These are phyloP conservation scores for Cercospora sp. DNA, from an alignment of 2,329 filamentous ascomycete species.

Conservation along the genomic window DNA sequence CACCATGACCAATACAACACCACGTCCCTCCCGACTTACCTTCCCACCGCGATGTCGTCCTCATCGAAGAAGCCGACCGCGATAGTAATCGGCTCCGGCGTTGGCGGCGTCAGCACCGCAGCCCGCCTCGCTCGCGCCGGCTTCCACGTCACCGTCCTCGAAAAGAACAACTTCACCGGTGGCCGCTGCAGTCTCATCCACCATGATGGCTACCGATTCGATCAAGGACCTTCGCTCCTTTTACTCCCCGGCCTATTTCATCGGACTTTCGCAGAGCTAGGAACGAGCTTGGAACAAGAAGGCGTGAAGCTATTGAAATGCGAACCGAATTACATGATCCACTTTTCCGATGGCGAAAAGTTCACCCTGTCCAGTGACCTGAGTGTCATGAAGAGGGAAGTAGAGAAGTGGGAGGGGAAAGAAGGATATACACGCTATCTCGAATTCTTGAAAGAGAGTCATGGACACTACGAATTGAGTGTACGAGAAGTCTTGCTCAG, in stretches of 20 bases:
- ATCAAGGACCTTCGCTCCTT: conserved; percentile 73
- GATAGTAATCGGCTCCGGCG: conserved; percentile 64
- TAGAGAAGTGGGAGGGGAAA: conserved; percentile 71
- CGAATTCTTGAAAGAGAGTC: conserved; percentile 64
- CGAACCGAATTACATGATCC: conserved; percentile 73
- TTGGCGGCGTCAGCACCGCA: conserved; percentile 68
- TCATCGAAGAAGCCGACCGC: conserved; percentile 46
- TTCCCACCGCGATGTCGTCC: background rate
- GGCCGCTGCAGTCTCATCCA: conserved; percentile 68
- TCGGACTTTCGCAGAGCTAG: conserved; percentile 68
- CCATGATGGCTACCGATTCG: conserved; percentile 54
- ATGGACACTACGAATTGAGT: conserved; percentile 68
- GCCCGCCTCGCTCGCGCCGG: conserved; percentile 70
- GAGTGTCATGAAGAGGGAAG: conserved; percentile 67
- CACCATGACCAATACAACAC: background rate
- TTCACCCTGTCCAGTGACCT: conserved; percentile 69
- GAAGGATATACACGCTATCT: conserved; percentile 71
- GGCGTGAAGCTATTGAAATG: conserved; percentile 70
- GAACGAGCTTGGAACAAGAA: conserved; percentile 63
- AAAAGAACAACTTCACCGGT: conserved; percentile 73
- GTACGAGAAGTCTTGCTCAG: conserved; percentile 64
- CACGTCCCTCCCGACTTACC: background rate
- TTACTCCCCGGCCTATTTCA: conserved; percentile 70
- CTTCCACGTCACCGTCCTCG: conserved; percentile 71
- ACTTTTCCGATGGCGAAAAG: conserved; percentile 66